phyloP scores from a whole-genome alignment of 495 filamentous ascomycete genomes.

The Trichoderma erinaceum region DNA sequence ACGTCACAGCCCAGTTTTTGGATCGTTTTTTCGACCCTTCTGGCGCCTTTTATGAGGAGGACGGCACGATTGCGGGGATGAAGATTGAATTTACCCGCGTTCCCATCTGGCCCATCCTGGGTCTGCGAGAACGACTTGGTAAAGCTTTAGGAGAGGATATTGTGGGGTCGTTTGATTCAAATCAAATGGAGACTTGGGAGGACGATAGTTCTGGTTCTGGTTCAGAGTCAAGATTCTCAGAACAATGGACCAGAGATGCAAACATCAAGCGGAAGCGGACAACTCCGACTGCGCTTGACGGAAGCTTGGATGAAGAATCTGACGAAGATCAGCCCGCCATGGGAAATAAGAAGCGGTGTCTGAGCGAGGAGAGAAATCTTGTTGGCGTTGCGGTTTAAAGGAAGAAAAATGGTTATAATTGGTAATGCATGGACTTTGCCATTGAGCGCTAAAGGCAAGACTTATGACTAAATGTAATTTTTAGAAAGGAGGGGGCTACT shows the following conservation, averaged over 20 bases:
- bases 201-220: constrained; percentile 19
- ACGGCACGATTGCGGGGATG: constrained; percentile 21
- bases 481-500: background rate
- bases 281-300: constrained; percentile 25
- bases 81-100: constrained; percentile 34
- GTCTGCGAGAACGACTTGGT: constrained; percentile 42
- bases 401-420: background rate
- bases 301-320: constrained; percentile 31
- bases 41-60: constrained; percentile 23
- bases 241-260: background rate
- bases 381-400: constrained; percentile 5
- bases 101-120: constrained; percentile 40
- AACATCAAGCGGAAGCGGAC: constrained; percentile 25
- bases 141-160: constrained; percentile 38
- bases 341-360: background rate
- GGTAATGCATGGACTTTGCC: background rate
- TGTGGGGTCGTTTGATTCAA: constrained; percentile 31
- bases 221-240: background rate
- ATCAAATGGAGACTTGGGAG: constrained; percentile 33
- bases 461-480: background rate
- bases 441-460: background rate
- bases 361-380: constrained; percentile 1
- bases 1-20: constrained; percentile 33
- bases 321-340: constrained; percentile 23
- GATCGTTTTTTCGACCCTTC: constrained; percentile 34